These are phyloP conservation scores for Aspergillus aculeatus DNA, from an alignment of 2,329 filamentous ascomycete species.

Conservation along the genomic window DNA sequence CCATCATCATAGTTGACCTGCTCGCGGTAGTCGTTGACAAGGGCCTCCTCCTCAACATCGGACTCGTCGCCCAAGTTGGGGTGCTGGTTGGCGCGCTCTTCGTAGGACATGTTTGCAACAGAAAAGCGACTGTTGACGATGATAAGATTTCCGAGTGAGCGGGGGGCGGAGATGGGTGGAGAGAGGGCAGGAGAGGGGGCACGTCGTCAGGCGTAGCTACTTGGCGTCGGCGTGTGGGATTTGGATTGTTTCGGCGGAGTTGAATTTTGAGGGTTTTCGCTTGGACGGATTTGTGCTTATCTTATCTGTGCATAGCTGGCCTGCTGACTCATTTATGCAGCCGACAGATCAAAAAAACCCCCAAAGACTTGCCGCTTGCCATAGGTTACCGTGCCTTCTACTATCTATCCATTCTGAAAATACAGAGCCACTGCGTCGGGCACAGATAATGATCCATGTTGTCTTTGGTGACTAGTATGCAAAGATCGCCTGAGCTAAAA, in stretches of 20 bases:
- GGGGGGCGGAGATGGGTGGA: conserved; percentile 22
- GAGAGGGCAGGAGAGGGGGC: conserved; percentile 22
- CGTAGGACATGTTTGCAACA: conserved; percentile 45
- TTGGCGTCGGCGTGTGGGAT: conserved; percentile 39
- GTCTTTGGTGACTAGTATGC: no score
- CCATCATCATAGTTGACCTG: conserved; percentile 92
- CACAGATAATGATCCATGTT: no score
- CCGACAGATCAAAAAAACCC: background rate
- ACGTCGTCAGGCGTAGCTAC: conserved; percentile 24
- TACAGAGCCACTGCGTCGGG: no score
- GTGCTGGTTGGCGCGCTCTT: conserved; percentile 44
- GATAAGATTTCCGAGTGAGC: conserved; percentile 16
- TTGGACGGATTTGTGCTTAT: conserved; percentile 46
- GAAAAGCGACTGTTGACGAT: conserved; percentile 14
- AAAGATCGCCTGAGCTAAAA: no score
- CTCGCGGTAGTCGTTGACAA: conserved; percentile 94
- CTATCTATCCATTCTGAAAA: background rate
- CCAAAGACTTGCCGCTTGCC: background rate
- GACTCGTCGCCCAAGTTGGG: conserved; percentile 69
- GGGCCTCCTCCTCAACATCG: conserved; percentile 92
- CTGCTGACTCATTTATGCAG: conserved; percentile 34
- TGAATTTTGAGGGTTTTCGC: conserved; percentile 50
- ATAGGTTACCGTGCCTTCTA: background rate
- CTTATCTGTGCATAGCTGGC: conserved; percentile 39
- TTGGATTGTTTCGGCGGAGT: conserved; percentile 33